Conservation (phyloP, 345 rosid genomes). For the Conringia planisiliqua region DNA sequence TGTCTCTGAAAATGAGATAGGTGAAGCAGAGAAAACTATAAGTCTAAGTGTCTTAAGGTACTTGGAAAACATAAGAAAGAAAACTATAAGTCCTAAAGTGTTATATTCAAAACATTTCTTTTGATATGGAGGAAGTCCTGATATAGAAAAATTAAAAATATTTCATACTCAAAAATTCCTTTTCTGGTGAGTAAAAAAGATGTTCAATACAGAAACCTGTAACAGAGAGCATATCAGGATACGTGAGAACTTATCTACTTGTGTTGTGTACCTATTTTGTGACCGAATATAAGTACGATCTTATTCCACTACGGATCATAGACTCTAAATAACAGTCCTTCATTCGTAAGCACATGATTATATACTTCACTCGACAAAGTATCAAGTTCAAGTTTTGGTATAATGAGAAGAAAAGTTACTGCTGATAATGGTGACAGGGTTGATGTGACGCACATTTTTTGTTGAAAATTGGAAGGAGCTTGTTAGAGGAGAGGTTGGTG, state of each 20-base stretch:
- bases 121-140: constrained; percentile 4
- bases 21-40: neutral
- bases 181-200: constrained; percentile 3
- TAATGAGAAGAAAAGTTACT: constrained; percentile 23
- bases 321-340: neutral
- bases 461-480: constrained; percentile 28
- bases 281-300: neutral
- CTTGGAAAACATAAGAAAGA: neutral
- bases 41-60: neutral
- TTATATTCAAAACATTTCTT: constrained; percentile 3
- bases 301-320: neutral
- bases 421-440: constrained; percentile 16
- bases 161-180: neutral
- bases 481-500: constrained; percentile 38
- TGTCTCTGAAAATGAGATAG: constrained; percentile 2
- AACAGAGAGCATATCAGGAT: neutral
- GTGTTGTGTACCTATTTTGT: neutral
- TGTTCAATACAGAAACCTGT: constrained; percentile 1
- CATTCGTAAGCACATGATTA: neutral
- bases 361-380: neutral
- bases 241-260: neutral
- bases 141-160: constrained; percentile 9
- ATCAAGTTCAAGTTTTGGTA: neutral
- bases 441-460: constrained; percentile 19
- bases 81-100: neutral